Conservation (phyloP, 345 rosid species). For the Hibiscus syriacus region DNA sequence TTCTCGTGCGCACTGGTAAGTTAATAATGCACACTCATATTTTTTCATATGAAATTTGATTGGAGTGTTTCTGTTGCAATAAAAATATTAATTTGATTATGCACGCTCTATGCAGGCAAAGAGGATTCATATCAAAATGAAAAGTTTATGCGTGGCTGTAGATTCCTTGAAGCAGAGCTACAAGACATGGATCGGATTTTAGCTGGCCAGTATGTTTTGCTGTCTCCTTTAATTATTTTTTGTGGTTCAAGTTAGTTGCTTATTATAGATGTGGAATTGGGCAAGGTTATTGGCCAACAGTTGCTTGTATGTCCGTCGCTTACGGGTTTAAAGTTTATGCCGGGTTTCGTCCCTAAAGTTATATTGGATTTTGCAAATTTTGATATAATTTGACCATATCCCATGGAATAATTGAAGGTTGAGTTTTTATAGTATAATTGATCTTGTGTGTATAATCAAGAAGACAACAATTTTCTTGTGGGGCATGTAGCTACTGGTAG, state of each 20-base stretch:
- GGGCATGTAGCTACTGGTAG: constrained; percentile 11
- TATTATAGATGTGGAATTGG: neutral
- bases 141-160: constrained; percentile 84
- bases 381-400: constrained; percentile 10
- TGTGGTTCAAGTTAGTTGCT: neutral
- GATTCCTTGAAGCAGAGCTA: constrained; percentile 86
- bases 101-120: constrained; percentile 36
- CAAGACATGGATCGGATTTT: constrained; percentile 83
- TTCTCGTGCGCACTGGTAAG: constrained; percentile 74
- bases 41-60: neutral
- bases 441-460: constrained; percentile 24
- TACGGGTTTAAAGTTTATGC: neutral
- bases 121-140: constrained; percentile 73
- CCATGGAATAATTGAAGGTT: constrained; percentile 18
- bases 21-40: neutral
- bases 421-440: constrained; percentile 15
- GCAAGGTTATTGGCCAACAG: neutral
- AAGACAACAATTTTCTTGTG: constrained; percentile 16
- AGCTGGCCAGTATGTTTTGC: constrained; percentile 61
- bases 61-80: neutral
- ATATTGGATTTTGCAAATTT: constrained; percentile 13
- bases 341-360: neutral
- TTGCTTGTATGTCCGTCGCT: neutral
- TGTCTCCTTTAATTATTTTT: neutral
- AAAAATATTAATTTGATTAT: neutral